Percentiles rank a stretch among this genome's conserved stretches.
phyloP scores from a whole-genome alignment of 2,329 filamentous ascomycete species.

The Cladosporium halotolerans region DNA sequence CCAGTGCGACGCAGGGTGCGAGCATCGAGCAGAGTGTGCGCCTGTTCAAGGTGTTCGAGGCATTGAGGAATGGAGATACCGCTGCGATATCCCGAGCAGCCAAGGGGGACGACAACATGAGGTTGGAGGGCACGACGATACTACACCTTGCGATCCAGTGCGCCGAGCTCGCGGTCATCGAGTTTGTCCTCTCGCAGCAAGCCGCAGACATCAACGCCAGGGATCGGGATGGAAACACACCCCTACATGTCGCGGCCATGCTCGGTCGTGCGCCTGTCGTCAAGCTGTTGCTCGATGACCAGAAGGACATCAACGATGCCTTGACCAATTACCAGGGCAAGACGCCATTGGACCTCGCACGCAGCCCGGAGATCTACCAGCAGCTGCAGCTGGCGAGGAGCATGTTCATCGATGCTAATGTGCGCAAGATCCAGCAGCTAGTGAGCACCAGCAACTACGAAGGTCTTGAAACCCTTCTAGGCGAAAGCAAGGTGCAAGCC shows the following conservation, averaged over 20 bases:
- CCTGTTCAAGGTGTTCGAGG: conserved; percentile 91
- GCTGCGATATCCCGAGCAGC: conserved; percentile 83
- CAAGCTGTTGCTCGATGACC: conserved; percentile 67
- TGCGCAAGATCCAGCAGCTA: conserved; percentile 75
- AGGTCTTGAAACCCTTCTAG: conserved; percentile 68
- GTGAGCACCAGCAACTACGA: conserved; percentile 70
- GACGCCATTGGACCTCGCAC: conserved; percentile 78
- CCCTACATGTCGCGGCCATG: conserved; percentile 78
- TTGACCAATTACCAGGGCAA: conserved; percentile 78
- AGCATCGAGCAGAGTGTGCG: conserved; percentile 85
- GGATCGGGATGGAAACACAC: conserved; percentile 90
- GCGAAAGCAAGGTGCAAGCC: conserved; percentile 78
- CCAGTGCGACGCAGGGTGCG: conserved; percentile 31
- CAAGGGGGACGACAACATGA: conserved; percentile 40
- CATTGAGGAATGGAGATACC: conserved; percentile 83
- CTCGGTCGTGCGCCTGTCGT: conserved; percentile 78
- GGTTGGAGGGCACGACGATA: conserved; percentile 76
- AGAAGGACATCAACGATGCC: conserved; percentile 80
- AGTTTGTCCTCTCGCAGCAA: conserved; percentile 76
- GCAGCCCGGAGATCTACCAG: conserved; percentile 92
- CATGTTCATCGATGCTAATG: conserved; percentile 79
- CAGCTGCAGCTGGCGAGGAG: conserved; percentile 85
- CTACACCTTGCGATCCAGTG: conserved; percentile 93
- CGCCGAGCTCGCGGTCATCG: conserved; percentile 83
- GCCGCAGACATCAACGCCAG: conserved; percentile 70